These are phyloP conservation scores for Diplotaxis tenuifolia DNA, from an alignment of 345 rosid genomes.

Conservation along the genomic window DNA sequence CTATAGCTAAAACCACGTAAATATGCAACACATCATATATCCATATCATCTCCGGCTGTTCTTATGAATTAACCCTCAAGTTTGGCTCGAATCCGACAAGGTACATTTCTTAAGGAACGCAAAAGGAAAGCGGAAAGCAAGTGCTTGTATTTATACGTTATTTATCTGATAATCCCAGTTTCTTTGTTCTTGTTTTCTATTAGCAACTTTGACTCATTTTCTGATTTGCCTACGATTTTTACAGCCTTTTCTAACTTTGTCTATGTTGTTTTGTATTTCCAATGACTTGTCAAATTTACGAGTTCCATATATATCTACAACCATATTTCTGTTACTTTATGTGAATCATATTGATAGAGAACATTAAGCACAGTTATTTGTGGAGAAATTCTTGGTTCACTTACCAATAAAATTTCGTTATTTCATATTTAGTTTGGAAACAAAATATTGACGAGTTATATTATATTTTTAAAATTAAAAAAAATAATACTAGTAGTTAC, in stretches of 20 bases:
- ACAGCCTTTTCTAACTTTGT: not conserved
- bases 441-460: no score
- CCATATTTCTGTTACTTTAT: not conserved
- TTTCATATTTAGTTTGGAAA: no score
- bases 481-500: no score
- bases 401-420: no score
- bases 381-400: no score
- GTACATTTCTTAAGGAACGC: not conserved
- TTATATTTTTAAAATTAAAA: no score
- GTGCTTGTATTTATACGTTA: not conserved
- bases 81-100: not conserved
- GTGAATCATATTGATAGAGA: not conserved
- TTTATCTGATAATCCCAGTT: not conserved
- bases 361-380: not conserved
- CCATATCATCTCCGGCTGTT: not conserved
- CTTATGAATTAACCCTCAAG: not conserved
- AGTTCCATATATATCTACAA: not conserved
- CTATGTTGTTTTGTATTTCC: not conserved
- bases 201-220: not conserved
- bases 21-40: no score
- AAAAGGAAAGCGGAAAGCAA: not conserved
- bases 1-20: no score
- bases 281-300: not conserved
- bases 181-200: not conserved
- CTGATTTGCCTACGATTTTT: not conserved